Evolutionary conservation across 768 basidiomycete genomes (phyloP), one percentile per base, ranked within the genome.

Genomic region (Lactifluus volemus): DNA sequence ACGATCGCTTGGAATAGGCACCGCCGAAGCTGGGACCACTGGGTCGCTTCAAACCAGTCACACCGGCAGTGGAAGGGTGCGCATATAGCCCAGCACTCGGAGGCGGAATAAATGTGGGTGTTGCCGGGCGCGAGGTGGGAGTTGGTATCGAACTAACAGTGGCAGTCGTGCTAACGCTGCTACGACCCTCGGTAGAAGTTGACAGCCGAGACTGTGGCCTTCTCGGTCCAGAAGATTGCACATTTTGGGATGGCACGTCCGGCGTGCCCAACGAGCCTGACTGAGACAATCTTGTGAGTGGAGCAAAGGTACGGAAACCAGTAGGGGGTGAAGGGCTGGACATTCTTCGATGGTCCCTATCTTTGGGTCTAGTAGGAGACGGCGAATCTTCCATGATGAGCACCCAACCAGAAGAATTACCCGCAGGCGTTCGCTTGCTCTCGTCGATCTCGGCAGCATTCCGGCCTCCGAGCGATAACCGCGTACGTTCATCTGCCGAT

Each of bases 321-420:
- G 78, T 77, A n/a, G 82, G 78, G 32, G 77, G 79, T 53, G 78
- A 76, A 21, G 88, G 86, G 64, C 84, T 89, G 4, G 65, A 65
- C 4, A 59, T 54, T 52, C 65, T 56, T 51, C 60, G 52, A 6
- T 17, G 85, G 83, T 41, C 80, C 70, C 67, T 77, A 75, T 68
- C 84, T 82, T 61, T 80, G 78, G 56, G 79, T 79, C 83, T 86
- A 34, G 76, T 76, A 21, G 86, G 87, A 15, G 84, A 84, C 25
- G 89, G 86, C 2, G 86, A 85, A 68, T 91, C 90, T 65, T 92
- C 90, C 89, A 91, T 90, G 53, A 92, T 89, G 41, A 92, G 80
- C 45, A 92, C 89, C 89, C 89, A 92, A 57, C 89, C 89, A 41
- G 88, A 82, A 11, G 84, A 75, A 67, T 89, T 88, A 21, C 79